Evolutionary conservation across 1,139 yeast species (phyloP).

Genomic region (Hemisphaericaspora subhashii): DNA sequence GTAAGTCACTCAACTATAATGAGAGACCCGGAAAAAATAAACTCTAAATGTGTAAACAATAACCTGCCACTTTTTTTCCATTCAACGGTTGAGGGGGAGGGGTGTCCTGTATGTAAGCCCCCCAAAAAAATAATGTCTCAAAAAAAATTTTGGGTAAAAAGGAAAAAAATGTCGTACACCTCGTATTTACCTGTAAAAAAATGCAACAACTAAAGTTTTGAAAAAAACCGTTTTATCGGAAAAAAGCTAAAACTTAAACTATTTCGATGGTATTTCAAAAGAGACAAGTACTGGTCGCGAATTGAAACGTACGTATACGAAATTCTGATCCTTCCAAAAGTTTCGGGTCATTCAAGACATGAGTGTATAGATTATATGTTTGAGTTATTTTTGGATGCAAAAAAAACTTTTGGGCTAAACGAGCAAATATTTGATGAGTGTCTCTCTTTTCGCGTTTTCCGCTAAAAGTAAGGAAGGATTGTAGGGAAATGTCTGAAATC

Average conservation of each 20-base stretch:
- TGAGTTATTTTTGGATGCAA: too few relatives aligned
- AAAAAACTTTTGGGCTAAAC: neutral
- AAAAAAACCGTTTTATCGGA: neutral
- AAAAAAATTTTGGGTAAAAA: conserved; percentile 8
- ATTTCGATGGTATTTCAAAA: conserved; percentile 1
- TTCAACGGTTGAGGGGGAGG: conserved; percentile 2
- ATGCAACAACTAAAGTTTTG: neutral
- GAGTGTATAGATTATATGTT: too few relatives aligned
- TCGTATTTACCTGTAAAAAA: neutral
- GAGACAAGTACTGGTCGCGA: too few relatives aligned
- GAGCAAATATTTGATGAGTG: neutral
- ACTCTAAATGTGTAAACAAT: neutral
- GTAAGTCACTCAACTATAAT: neutral
- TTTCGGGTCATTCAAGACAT: too few relatives aligned
- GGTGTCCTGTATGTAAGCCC: neutral
- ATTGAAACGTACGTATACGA: neutral
- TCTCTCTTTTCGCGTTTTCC: neutral
- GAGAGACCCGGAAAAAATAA: neutral
- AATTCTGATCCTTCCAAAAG: too few relatives aligned
- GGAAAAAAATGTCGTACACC: conserved; percentile 1
- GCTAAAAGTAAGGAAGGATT: neutral
- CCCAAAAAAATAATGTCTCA: neutral
- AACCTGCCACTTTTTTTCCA: neutral
- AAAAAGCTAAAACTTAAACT: neutral
- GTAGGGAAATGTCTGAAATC: neutral